phyloP scores from a whole-genome alignment of 352 stramenopile species.

The Pseudoperonospora humuli region DNA sequence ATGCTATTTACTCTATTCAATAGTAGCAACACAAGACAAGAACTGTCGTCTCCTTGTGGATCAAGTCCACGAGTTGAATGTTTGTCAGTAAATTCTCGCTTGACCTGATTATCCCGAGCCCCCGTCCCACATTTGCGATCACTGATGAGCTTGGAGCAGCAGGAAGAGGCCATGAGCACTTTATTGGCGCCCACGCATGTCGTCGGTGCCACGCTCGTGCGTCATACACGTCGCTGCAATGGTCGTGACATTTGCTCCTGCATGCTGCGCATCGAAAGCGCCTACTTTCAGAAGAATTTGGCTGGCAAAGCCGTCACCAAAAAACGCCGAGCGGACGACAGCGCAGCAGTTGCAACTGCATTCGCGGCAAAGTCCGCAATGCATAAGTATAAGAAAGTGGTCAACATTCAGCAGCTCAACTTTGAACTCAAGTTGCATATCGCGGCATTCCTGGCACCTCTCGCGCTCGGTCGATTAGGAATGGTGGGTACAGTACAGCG shows the following conservation, averaged over 20 bases:
- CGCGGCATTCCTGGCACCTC: slow-evolving; percentile 31
- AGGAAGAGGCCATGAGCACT: not conserved
- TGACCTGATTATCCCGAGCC: too few relatives aligned
- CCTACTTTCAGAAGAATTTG: slow-evolving; percentile 62
- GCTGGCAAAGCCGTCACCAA: slow-evolving; percentile 28
- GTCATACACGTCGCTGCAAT: slow-evolving; percentile 63
- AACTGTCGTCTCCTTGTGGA: too few relatives aligned
- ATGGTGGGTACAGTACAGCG: slow-evolving; percentile 37
- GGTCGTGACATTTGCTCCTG: slow-evolving; percentile 58
- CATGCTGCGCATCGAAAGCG: slow-evolving; percentile 53
- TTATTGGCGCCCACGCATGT: not conserved
- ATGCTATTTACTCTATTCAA: too few relatives aligned
- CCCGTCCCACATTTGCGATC: too few relatives aligned
- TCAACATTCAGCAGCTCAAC: slow-evolving; percentile 43
- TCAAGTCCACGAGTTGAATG: too few relatives aligned
- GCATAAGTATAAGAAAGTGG: slow-evolving; percentile 21
- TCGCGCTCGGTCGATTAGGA: slow-evolving; percentile 38
- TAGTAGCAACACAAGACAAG: too few relatives aligned
- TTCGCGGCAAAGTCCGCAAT: slow-evolving; percentile 4
- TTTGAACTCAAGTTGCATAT: slow-evolving; percentile 44
- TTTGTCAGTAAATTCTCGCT: too few relatives aligned
- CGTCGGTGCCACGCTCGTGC: slow-evolving; percentile 15
- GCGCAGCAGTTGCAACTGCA: not conserved
- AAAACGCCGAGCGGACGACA: slow-evolving; percentile 23
- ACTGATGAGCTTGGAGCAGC: slow-evolving; percentile 9